These are phyloP conservation scores for Ulota crispa DNA, from an alignment of 225 moss, liverwort and hornwort species.

Conservation along the genomic window DNA sequence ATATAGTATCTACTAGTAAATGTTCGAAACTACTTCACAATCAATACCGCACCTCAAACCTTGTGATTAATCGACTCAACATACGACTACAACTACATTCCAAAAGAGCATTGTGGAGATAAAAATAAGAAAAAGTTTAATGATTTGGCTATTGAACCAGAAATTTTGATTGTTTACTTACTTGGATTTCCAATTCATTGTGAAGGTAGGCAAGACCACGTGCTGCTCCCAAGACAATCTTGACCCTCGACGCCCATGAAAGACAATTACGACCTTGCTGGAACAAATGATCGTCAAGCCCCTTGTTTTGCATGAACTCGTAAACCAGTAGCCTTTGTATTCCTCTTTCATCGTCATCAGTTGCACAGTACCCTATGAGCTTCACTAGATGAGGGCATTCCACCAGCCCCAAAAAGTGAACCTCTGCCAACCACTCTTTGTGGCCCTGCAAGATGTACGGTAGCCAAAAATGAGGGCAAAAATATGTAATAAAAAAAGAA, in stretches of 20 bases:
- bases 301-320: slow-evolving; percentile 59
- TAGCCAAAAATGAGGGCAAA: not conserved
- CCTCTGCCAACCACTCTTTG: slow-evolving; percentile 65
- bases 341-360: slow-evolving; percentile 61
- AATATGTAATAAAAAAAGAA: not conserved
- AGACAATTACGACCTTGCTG: slow-evolving; percentile 32
- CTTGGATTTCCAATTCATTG: slow-evolving; percentile 56
- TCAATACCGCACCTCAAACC: not conserved
- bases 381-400: slow-evolving; percentile 53
- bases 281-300: slow-evolving; percentile 57
- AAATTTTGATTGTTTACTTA: slow-evolving; percentile 14
- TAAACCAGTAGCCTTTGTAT: slow-evolving; percentile 60
- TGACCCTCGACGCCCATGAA: slow-evolving; percentile 52
- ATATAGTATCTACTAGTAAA: not conserved
- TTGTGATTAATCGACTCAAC: not conserved
- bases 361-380: slow-evolving; percentile 60
- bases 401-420: slow-evolving; percentile 56
- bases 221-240: slow-evolving; percentile 55
- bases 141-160: not conserved
- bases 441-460: slow-evolving; percentile 45
- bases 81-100: not conserved
- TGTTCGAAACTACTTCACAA: not conserved
- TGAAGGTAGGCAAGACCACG: slow-evolving; percentile 61
- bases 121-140: not conserved
- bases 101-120: not conserved